Evolutionary conservation across 306 rosid species (phyloP), one percentile per base, ranked within the genome.

Genomic region (Quercus alba): DNA sequence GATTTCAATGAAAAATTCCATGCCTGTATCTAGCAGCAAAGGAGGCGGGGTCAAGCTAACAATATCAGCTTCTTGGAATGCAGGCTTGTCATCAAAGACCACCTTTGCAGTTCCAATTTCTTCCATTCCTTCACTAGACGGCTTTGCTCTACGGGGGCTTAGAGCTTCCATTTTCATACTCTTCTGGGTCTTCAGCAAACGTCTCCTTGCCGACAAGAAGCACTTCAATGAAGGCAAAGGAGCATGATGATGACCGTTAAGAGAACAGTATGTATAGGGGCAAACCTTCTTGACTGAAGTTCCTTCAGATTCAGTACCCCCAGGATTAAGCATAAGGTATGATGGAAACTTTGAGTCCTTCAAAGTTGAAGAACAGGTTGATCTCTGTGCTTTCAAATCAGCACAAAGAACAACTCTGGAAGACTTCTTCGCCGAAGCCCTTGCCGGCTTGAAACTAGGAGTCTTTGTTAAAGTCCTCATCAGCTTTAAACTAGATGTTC

Each of bases 291-390:
- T 85, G 63, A 55, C 77, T 56, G 99, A 93, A 73, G 88, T 87
- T 54, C 99, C 97, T 81, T 95, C 98, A 35, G 85, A 88, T 78
- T 93, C 97, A 4, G 92, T 91, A 56, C 90, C 96, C 72, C 91
- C 99, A 78, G 81, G 87, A 75, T 46, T 87, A 71, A 95, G 90
- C 86, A 66, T 79, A 63, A 93, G 90, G 63, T 88, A 90, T 30
- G 85, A 46, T 1, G 99, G 99, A 78, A 90, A 91, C 81, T 89
- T 91, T 33, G 93, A 83, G 81, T 89, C 91, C 80, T 91, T 95
- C 83, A 93, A 78, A 74, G 97, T 93, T 49, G 99, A 93, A 85
- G 98, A 91, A 78, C 99, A 95, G 3, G 99, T 95, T 33, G 91
- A 87, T 84, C 77, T 89, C 38, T 83, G 89, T 59, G 88, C 67